Base-by-base conservation (phyloP, 2,329 filamentous ascomycete species). In the Graphiopsis chlorocephala region DNA sequence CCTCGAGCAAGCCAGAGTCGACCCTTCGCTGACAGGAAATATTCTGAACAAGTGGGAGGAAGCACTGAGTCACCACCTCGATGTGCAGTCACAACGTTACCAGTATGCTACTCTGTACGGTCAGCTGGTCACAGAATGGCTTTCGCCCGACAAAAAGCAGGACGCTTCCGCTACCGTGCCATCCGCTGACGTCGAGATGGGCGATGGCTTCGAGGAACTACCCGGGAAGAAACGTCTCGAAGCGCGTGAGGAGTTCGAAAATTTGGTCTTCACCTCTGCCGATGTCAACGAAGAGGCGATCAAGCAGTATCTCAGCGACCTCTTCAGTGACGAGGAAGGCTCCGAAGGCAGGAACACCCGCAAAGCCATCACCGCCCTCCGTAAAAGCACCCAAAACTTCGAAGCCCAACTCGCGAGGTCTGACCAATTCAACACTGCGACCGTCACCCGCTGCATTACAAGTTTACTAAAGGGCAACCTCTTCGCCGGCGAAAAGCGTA, bases 381-480 rank as follows among this genome's bases (percentile, higher is more conserved):
- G 64, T 23, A 55, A 65, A 25, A 60, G 31, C 12, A 59, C 65
- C 35, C 53, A 79, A 75, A 50, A 65, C 66, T 11, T 50, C 28
- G 73, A 25, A 71, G 66, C 33, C 68, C 71, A 7, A 53, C 77
- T 35, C 58, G 71, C 42, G 10, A 55, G 29, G 69, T 72, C 17
- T 67, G 69, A 45, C 67, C 69, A 48, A 67, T 81, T 87, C 67
- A 75, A 77, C 59, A 72, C 76, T 1, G 61, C 74, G 0, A 73
- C 74, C 8, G 77, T 88, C 4, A 73, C 77, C 25, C 78, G 74
- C 67, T 78, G 79, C 17, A 84, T 86, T 61, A 73, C 77, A 8
- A 81, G 83, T 1, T 74, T 88, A 15, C 71, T 87, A 23, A 74
- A 76, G 26, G 77, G 79, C 1, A 84, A 85, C 67, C 72, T 86